Conservation (phyloP, 305 asterid species). For the Ajuga reptans region DNA sequence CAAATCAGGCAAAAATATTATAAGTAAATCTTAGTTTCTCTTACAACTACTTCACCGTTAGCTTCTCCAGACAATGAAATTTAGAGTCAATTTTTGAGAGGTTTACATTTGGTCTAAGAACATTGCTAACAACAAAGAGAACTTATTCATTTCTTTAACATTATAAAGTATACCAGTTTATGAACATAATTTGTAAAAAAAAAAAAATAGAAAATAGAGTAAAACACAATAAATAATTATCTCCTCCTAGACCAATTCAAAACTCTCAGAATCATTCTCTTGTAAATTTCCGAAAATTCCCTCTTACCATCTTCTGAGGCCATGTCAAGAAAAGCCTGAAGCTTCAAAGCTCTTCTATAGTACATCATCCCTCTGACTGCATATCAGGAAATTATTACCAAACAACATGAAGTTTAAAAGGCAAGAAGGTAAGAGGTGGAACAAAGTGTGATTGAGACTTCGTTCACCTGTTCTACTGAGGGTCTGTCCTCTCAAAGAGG, state of each 20-base stretch:
- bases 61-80: conserved; percentile 3
- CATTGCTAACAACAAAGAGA: background rate
- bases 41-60: background rate
- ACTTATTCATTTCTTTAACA: background rate
- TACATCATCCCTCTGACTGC: conserved; percentile 99
- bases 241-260: background rate
- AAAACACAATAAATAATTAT: background rate
- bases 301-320: conserved; percentile 74
- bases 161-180: background rate
- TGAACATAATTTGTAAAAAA: background rate
- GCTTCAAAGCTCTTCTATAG: conserved; percentile 93
- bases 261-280: conserved; percentile 19
- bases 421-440: background rate
- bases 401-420: conserved; percentile 7
- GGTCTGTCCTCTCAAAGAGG: conserved; percentile 98
- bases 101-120: background rate
- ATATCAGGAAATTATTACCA: conserved; percentile 19
- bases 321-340: conserved; percentile 99
- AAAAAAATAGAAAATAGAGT: background rate
- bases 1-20: conserved; percentile 15
- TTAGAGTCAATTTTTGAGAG: background rate
- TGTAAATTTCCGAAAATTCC: background rate
- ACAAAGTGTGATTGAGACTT: background rate
- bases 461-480: conserved; percentile 82
- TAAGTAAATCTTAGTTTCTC: conserved; percentile 15